Evolutionary conservation across 176 grass and related monocot species (phyloP).

Genomic region (Bothriochloa decipiens): DNA sequence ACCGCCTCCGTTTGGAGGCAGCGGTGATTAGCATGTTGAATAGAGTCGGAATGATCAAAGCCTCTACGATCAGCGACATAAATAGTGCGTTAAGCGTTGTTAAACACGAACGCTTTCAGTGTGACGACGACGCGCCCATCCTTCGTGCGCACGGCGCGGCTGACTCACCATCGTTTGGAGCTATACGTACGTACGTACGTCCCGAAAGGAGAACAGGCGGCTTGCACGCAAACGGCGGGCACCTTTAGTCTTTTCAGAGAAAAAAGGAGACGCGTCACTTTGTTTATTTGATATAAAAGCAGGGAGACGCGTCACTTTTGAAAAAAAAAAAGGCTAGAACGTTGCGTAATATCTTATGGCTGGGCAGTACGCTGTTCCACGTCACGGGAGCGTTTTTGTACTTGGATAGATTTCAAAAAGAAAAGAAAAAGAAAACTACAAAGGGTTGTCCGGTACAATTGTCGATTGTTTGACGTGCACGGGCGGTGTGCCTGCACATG

Average conservation of each 20-base stretch:
- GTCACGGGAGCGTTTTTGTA: not conserved
- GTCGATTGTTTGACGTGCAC: not conserved
- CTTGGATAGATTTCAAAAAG: not conserved
- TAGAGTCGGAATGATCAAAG: no score
- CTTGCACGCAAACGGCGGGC: conserved; percentile 4
- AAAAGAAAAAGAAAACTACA: not conserved
- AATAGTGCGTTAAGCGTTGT: no score
- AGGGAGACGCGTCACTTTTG: not conserved
- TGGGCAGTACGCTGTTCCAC: not conserved
- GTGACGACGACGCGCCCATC: no score
- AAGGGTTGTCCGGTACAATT: not conserved
- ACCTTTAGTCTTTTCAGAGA: not conserved
- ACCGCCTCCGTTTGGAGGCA: not conserved
- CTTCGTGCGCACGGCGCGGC: not conserved
- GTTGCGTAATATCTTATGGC: not conserved
- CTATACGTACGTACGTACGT: not conserved
- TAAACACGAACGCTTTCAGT: not conserved
- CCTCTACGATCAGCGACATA: not conserved
- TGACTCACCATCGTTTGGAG: conserved; percentile 5
- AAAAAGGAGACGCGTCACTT: not conserved
- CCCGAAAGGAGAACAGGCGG: not conserved
- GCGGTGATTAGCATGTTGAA: not conserved
- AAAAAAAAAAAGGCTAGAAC: not conserved
- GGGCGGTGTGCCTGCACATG: conserved; percentile 35
- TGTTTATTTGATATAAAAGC: not conserved